Percentiles rank a stretch among this genome's conserved stretches.
Evolutionary conservation across 2,329 filamentous ascomycete species (phyloP).

Genomic region (Periconia sp.): DNA sequence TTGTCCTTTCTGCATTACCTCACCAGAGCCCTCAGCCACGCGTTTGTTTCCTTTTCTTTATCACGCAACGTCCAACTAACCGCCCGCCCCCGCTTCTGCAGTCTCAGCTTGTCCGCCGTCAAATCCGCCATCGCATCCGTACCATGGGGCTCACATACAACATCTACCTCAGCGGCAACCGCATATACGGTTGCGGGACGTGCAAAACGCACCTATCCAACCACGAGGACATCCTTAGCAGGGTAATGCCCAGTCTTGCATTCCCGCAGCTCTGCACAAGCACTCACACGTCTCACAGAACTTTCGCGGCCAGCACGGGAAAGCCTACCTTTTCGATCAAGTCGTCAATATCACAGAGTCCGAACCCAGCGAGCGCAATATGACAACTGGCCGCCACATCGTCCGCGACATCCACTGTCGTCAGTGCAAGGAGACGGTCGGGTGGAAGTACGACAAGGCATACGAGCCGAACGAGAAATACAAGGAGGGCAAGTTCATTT

Average conservation of each 20-base stretch:
- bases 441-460: constrained; percentile 99
- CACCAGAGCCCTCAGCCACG: background rate
- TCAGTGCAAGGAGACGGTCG: constrained; percentile 89
- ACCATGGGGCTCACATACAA: constrained; percentile 88
- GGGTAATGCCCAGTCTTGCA: constrained; percentile 56
- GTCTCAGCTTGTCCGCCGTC: background rate
- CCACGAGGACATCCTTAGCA: constrained; percentile 92
- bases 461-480: constrained; percentile 93
- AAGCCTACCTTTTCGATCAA: constrained; percentile 91
- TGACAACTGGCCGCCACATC: constrained; percentile 95
- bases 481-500: constrained; percentile 97
- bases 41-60: background rate
- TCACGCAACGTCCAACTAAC: background rate
- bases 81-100: background rate
- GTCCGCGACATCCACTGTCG: constrained; percentile 91
- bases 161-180: constrained; percentile 80
- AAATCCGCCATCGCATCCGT: background rate
- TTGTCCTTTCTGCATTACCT: no score
- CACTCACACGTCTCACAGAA: constrained; percentile 60
- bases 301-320: constrained; percentile 97
- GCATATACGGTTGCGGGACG: constrained; percentile 86
- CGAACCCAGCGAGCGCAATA: constrained; percentile 89
- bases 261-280: background rate
- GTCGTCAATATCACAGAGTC: constrained; percentile 89
- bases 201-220: constrained; percentile 97